Evolutionary conservation across 208 protist species (phyloP).

Genomic region (Leishmania mexicana): DNA sequence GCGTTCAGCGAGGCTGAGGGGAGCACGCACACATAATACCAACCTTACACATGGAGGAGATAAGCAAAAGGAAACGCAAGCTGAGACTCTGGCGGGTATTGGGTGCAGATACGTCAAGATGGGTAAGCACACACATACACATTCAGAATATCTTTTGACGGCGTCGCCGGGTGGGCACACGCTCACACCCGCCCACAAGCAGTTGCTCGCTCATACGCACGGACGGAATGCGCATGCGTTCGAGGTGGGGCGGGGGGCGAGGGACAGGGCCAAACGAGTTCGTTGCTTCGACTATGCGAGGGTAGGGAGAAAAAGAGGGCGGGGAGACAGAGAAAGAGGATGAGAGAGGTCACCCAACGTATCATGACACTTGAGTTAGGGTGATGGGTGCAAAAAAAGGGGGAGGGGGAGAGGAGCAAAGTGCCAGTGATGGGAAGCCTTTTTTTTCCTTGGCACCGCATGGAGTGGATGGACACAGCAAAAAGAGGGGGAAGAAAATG

Average conservation of each 20-base stretch:
- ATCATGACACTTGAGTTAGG: not conserved
- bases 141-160: not conserved
- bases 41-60: not conserved
- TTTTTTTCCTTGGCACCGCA: not conserved
- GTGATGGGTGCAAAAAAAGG: not conserved
- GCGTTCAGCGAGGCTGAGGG: not conserved
- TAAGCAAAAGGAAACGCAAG: not conserved
- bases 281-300: not conserved
- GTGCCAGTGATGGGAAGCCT: not conserved
- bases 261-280: not conserved
- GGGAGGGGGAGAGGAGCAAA: not conserved
- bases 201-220: not conserved
- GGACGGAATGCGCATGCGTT: not conserved
- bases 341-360: not conserved
- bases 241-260: not conserved
- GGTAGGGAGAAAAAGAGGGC: not conserved
- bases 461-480: not conserved
- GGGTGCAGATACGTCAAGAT: not conserved
- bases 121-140: not conserved
- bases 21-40: not conserved
- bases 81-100: not conserved
- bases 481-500: not conserved
- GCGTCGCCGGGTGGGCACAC: not conserved
- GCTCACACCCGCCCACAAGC: not conserved
- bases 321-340: not conserved